These are phyloP conservation scores for Halocafeteria seosinensis DNA, from an alignment of 108 stramenopile genomes.

Conservation along the genomic window DNA sequence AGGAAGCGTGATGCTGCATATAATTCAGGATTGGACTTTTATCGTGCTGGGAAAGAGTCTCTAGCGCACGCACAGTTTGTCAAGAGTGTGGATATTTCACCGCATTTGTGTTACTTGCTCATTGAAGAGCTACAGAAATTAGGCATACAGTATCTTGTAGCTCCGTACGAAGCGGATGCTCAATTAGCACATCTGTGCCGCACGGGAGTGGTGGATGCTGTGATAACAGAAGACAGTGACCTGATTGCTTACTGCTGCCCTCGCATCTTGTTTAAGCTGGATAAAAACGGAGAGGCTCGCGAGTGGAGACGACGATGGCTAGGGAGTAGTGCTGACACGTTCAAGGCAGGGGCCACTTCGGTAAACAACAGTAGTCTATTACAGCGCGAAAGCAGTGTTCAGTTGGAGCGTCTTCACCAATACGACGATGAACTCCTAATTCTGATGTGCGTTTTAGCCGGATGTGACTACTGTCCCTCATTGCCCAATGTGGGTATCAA, in stretches of 20 bases:
- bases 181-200: constrained; percentile 73
- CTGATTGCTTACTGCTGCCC: not conserved
- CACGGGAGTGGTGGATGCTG: constrained; percentile 47
- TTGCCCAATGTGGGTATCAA: not conserved
- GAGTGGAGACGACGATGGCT: not conserved
- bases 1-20: too few species aligned
- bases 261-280: not conserved
- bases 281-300: not conserved
- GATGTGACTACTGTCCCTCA: not conserved
- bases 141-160: constrained; percentile 52
- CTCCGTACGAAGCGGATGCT: constrained; percentile 93
- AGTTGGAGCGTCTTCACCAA: too few species aligned
- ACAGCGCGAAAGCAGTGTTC: too few species aligned
- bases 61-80: constrained; percentile 39
- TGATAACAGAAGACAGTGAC: constrained; percentile 16
- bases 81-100: constrained; percentile 33
- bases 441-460: not conserved
- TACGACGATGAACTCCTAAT: too few species aligned
- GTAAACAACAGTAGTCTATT: not conserved
- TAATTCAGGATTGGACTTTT: too few species aligned
- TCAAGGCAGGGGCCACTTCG: not conserved
- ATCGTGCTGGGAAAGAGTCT: constrained; percentile 28
- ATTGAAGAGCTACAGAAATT: constrained; percentile 16
- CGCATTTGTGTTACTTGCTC: not conserved
- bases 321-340: not conserved